Evolutionary conservation across 495 filamentous ascomycete species (phyloP), one percentile per base, ranked within the genome.

Genomic region (Chlorociboria aeruginascens): DNA sequence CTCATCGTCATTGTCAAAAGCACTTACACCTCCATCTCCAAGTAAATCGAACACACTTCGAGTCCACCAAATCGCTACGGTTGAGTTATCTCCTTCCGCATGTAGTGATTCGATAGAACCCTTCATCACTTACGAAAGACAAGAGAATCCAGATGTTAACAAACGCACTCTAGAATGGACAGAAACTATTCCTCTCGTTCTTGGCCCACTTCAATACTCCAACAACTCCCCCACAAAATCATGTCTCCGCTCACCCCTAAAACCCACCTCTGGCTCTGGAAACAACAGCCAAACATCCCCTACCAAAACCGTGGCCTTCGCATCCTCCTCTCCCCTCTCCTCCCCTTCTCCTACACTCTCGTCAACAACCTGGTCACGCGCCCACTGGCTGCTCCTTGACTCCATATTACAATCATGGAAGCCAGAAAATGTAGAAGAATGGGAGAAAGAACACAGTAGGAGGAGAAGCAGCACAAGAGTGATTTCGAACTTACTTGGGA

Each of bases 231-330:
- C 73, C 0, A 61, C 54, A 10, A 77, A 76, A 50, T 74, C 72
- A 1, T 70, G 60, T 51, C 57, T 77, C 28, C 67, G 73, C 44
- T 74, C 72, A 11, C 71, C 73, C 2, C 52, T 72, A 13, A 75
- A 75, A 46, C 54, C 55, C 1, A 51, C 55, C 16, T 17, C 20
- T 12, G 37, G 17, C 32, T 43, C 17, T 7, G 40, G 16, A 28
- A 12, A 20, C 12, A n/a, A 28, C 11, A 39, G 20, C 28, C 11
- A n/a, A 11, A 45, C 35, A 1, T 44, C 42, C 10, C 49, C 56
- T 10, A 43, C 29, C 34, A 59, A 59, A 43, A 50, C 11, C 11
- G 56, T 59, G 4, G 45, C 52, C 36, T 59, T 59, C 30, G 56
- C 55, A 8, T 59, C 56, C 31, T 59, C 56, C 1, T 59, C 56